Base-by-base conservation (phyloP, 805 yeast genomes). In the Zygosaccharomyces kombuchaensis region DNA sequence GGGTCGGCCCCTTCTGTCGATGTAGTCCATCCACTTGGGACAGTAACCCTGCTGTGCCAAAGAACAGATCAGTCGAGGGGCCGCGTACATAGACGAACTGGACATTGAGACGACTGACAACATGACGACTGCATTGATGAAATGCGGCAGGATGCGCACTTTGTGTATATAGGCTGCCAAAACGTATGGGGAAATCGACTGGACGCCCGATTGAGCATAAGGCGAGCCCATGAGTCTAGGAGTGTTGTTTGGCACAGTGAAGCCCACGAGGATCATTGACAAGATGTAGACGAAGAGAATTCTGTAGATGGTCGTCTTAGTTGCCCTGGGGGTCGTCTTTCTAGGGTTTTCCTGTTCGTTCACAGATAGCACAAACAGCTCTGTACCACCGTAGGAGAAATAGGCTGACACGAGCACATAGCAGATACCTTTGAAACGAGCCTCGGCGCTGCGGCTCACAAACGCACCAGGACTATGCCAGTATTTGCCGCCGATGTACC, bases 51-150 rank as follows among this genome's bases (percentile, higher is more conserved):
- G 86, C 47, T 79, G 81, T 13, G 88, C 82, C 56, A 84, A 68
- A 17, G 87, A 76, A 43, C 79, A 80, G 44, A 84, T 59, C 8
- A 87, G 73, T 72, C 91, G 76, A 40, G 89, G 82, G 50, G 82
- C 76, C n/a, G 83, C 86, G 61, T 75, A 84, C 34, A 83, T 78
- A 1, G 89, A 78, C 19, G 88, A 79, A 70, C 84, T 84, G 54
- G 88, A 89, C 43, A 84, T 90, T 6, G 89, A 83, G 45, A 82
- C 65, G 22, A 84, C 87, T 3, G 90, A 81, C 47, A 84, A 65
- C 68, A 84, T 70, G 54, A 84, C 82, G 35, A 84, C 87, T 16
- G 80, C 87, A 60, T 84, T 84, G 71, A 84, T 82, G 51, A 84
- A 77, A 43, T 82, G 78, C 42, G 90, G 90, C 40, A 83, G 73